Conservation (phyloP, 176 grass and related monocot species). For the Pharus latifolius region DNA sequence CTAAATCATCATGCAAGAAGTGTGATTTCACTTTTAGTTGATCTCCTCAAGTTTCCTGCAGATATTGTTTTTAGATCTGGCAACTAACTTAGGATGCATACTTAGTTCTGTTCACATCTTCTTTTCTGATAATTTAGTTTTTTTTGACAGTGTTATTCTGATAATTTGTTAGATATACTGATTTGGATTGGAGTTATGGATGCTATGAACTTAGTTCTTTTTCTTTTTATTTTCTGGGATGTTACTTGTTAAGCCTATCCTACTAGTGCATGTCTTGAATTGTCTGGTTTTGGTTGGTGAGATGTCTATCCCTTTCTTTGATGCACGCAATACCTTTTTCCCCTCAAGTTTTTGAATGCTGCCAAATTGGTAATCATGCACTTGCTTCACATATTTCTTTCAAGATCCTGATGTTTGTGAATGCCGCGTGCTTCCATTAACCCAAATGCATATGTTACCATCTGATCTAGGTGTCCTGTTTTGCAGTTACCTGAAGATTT, state of each 20-base stretch:
- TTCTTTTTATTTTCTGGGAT: not conserved
- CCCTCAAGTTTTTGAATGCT: not conserved
- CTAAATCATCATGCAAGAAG: not conserved
- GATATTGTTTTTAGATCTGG: constrained; percentile 22
- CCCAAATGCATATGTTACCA: not conserved
- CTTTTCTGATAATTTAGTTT: no score
- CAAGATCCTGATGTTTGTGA: not conserved
- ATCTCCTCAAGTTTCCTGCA: not conserved
- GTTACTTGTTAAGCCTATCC: not conserved
- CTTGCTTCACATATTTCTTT: not conserved
- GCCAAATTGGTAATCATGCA: not conserved
- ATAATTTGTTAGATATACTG: not conserved
- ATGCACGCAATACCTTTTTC: not conserved
- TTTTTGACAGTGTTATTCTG: not conserved
- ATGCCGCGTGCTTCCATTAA: not conserved
- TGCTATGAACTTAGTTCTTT: not conserved
- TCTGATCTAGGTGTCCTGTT: not conserved
- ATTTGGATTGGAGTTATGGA: not conserved
- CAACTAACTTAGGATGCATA: not conserved
- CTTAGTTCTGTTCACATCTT: no score
- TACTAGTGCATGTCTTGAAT: no score
- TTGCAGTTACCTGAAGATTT: not conserved
- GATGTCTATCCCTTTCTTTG: no score
- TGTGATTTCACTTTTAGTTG: not conserved
- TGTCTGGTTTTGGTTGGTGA: no score